Evolutionary conservation across 2,329 filamentous ascomycete species (phyloP).

Genomic region (Cyanodermella asteris): DNA sequence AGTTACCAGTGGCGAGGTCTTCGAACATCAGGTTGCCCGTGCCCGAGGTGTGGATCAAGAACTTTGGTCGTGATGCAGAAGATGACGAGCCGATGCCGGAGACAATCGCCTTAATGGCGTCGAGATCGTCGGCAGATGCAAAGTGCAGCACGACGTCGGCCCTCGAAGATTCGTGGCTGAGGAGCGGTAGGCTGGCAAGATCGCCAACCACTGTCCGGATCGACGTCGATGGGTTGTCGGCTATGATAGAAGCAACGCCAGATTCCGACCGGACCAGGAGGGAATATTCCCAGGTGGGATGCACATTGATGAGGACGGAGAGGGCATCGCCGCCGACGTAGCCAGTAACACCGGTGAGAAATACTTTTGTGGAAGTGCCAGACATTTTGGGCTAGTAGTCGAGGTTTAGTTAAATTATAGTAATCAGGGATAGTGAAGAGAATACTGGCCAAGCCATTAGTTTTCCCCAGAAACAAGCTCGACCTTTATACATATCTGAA

Average conservation of each 20-base stretch:
- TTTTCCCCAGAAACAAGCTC: too few species aligned
- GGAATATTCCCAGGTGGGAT: slow-evolving; percentile 25
- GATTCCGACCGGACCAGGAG: slow-evolving; percentile 22
- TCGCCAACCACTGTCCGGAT: slow-evolving; percentile 21
- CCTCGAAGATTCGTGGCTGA: slow-evolving; percentile 22
- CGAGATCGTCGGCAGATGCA: slow-evolving; percentile 22
- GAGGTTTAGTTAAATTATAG: too few species aligned
- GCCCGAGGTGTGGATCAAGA: slow-evolving; percentile 23
- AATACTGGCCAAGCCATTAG: too few species aligned
- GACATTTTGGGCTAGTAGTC: too few species aligned
- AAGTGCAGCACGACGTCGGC: slow-evolving; percentile 24
- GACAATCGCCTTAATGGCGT: slow-evolving; percentile 19
- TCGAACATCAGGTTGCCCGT: slow-evolving; percentile 21
- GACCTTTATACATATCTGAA: too few species aligned
- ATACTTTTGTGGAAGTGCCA: too few species aligned
- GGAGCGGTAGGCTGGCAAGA: slow-evolving; percentile 18
- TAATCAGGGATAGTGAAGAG: too few species aligned
- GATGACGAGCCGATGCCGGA: slow-evolving; percentile 17
- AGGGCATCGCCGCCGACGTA: slow-evolving; percentile 33
- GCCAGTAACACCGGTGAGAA: slow-evolving; percentile 28
- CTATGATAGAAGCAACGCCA: slow-evolving; percentile 18
- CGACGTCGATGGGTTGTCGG: slow-evolving; percentile 16
- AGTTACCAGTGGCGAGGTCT: slow-evolving; percentile 17
- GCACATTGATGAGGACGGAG: slow-evolving; percentile 21
- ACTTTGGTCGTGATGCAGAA: slow-evolving; percentile 17